Percentiles rank a stretch among this genome's conserved stretches.
Evolutionary conservation across 345 rosid species (phyloP).

Genomic region (Jatropha curcas): DNA sequence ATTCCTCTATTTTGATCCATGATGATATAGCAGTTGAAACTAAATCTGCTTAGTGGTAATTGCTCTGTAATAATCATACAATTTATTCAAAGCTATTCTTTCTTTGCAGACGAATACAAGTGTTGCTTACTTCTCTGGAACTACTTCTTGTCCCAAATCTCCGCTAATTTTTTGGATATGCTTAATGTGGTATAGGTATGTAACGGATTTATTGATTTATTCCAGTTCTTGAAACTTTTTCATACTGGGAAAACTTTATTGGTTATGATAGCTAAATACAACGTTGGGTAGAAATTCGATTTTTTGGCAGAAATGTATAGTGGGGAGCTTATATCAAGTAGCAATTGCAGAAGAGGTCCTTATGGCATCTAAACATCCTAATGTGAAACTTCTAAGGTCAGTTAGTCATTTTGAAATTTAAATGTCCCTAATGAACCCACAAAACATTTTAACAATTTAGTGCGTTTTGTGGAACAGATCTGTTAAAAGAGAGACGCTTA

Average conservation of each 20-base stretch:
- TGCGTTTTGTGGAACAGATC: conserved; percentile 54
- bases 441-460: not conserved
- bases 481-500: conserved; percentile 95
- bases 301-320: conserved; percentile 91
- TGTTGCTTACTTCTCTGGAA: conserved; percentile 90
- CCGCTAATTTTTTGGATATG: conserved; percentile 95
- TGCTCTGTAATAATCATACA: not conserved
- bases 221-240: not conserved
- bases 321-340: conserved; percentile 94
- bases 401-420: conserved; percentile 20
- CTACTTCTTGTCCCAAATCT: conserved; percentile 87
- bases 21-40: not conserved
- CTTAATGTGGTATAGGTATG: conserved; percentile 92
- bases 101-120: conserved; percentile 93
- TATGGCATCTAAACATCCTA: conserved; percentile 81
- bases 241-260: no score
- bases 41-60: not conserved
- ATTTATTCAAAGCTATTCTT: conserved; percentile 18
- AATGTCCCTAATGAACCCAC: conserved; percentile 2
- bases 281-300: no score
- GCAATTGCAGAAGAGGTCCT: conserved; percentile 95
- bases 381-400: conserved; percentile 88
- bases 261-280: no score
- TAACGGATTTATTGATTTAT: not conserved
- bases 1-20: not conserved